Evolutionary conservation across 2,329 filamentous ascomycete species (phyloP), one percentile per base, ranked within the genome.

Genomic region (Biscogniauxia marginata): DNA sequence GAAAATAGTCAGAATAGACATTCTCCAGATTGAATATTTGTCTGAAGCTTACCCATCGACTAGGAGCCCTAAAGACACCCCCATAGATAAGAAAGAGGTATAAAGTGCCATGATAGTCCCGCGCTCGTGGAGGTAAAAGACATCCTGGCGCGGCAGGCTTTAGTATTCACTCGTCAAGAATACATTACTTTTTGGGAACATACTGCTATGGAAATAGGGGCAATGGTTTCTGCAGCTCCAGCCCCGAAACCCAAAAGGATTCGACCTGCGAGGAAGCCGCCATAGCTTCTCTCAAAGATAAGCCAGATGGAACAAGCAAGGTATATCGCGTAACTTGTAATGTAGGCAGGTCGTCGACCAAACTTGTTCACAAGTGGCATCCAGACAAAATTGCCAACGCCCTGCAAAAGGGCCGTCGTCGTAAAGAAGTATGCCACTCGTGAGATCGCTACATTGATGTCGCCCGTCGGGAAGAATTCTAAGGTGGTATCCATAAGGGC

Each of bases 71-170:
- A 70, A 68, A 1, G 74, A 74, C 5, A 78, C 77, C 2, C 77
- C 77, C 1, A 74, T 63, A 1, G 75, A 75, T 0, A 79, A 63
- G 16, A 74, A 73, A 19, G 71, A 70, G 13, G 73, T 75, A 58
- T 79, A 77, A 9, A 74, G 63, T 61, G 78, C 76, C 78, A 82
- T 84, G 44, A 80, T 70, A 1, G 73, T 68, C 1, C 80, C 81
- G 51, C 82, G 73, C 63, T 85, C 78, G 57, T 85, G 81, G 16
- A 84, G 69, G 64, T 83, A 84, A 68, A 84, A 84, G 24, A 84
- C 67, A 59, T 84, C 82, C 2, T 79, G 71, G 47, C 84, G 9
- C 3, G 2, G 9, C 21, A 22, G 20, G 3, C n/a, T 22, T 49
- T 53, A 34, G 16, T 20, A 21, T 18, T 21, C 16, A 9, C 5